Base-by-base conservation (phyloP, 106 monocot species). In the Allium fistulosum region DNA sequence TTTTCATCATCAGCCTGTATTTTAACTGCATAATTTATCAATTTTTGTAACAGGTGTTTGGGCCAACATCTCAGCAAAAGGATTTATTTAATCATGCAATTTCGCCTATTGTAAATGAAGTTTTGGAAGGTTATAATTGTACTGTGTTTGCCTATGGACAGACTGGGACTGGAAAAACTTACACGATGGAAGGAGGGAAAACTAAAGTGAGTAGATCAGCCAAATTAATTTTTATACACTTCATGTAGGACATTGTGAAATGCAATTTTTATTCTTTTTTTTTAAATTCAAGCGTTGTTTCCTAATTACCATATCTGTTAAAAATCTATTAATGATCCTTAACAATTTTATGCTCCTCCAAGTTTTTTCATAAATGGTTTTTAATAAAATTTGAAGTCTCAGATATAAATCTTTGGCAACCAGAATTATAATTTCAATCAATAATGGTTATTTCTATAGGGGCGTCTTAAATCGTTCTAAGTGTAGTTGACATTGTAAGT, bases 141-240 rank as follows among this genome's bases (percentile, higher is more conserved):
- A 72, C 72, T 17, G 59, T 61, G 8, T 63, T 72, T 63, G 72
- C 59, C 26, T 63, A 72, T 63, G 61, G 72, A 2, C 69, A 69
- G 45, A 69, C 69, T 28, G 69, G 69, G 4, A 72, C 51, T 10
- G 72, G 72, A 17, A 72, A 72, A 53, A 72, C 59, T 48, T 71
- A 59, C 60, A 71, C 70, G 1, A 71, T 71, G 70, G 70, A 60
- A 71, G 70, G 58, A 48, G 70, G 49, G 57, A 17, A 51, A 45
- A 69, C 52, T 4, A 69, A 17, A 69, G 37, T 62, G 9, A 45
- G 62, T 62, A 37, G 37, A 37, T 46, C 72, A 55, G 53, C 15
- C 15, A 15, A 12, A 55, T 12, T 55, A 55, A 12, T 8, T 15
- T 55, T 4, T 3, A 2, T 55, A 12, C 2, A 55, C 7, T 55